phyloP scores from a whole-genome alignment of 371 early-diverging fungal species.

The Mortierella sp. region DNA sequence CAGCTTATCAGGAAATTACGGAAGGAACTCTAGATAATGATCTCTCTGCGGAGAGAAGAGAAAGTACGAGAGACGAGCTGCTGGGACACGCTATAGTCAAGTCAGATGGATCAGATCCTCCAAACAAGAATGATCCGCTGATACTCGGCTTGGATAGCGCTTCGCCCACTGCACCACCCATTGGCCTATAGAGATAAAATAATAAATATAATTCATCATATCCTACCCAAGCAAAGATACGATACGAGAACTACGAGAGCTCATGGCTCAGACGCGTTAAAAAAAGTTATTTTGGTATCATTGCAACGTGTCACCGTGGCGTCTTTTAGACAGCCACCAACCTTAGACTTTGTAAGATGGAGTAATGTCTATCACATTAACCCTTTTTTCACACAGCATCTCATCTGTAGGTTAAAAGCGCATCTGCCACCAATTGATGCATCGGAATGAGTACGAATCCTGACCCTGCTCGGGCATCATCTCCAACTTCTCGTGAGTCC shows the following conservation, averaged over 20 bases:
- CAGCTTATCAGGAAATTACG: not conserved
- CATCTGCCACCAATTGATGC: slow-evolving; percentile 24
- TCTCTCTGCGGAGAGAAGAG: not conserved
- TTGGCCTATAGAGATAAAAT: not conserved
- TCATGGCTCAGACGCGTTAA: slow-evolving; percentile 1
- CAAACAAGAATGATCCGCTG: not conserved
- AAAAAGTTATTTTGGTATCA: not conserved
- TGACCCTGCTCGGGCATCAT: slow-evolving; percentile 45
- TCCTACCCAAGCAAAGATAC: not conserved
- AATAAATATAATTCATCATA: not conserved
- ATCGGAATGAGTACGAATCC: slow-evolving; percentile 46
- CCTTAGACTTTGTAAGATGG: too few relatives aligned
- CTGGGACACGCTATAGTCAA: not conserved
- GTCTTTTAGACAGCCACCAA: not conserved
- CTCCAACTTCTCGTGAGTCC: slow-evolving; percentile 16
- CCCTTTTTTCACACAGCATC: not conserved
- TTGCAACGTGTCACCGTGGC: slow-evolving; percentile 9
- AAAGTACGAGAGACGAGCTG: not conserved
- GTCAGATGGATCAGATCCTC: not conserved
- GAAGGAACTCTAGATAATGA: not conserved
- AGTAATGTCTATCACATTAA: too few relatives aligned
- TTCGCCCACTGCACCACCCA: not conserved
- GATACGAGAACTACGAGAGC: not conserved
- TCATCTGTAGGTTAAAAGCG: not conserved
- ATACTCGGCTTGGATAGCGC: not conserved